phyloP scores from a whole-genome alignment of 2,329 filamentous ascomycete genomes.

The Myotisia sp. region DNA sequence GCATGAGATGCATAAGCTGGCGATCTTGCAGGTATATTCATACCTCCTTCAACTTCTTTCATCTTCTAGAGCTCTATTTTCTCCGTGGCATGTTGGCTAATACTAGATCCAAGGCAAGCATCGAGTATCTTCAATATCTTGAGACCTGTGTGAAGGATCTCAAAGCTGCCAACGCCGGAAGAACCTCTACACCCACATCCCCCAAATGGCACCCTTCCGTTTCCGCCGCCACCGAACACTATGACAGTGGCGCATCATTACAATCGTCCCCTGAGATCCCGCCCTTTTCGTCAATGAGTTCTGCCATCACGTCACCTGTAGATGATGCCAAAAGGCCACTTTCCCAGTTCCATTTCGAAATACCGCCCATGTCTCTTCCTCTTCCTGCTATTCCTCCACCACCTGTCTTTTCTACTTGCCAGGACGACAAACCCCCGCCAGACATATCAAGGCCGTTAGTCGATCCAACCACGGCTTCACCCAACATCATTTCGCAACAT shows the following conservation, averaged over 20 bases:
- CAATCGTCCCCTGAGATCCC: conserved; percentile 24
- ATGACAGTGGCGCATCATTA: conserved; percentile 19
- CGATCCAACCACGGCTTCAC: conserved; percentile 4
- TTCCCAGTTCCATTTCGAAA: conserved; percentile 15
- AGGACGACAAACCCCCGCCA: conserved; percentile 4
- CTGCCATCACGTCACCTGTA: conserved; percentile 5
- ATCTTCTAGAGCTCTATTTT: background rate
- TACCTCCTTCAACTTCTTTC: background rate
- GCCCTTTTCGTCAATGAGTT: conserved; percentile 13
- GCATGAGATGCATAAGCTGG: conserved; percentile 92
- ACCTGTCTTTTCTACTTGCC: background rate
- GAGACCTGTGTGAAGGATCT: conserved; percentile 75
- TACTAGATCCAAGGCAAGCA: conserved; percentile 54
- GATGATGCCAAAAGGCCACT: conserved; percentile 9
- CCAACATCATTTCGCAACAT: conserved; percentile 10
- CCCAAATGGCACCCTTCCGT: conserved; percentile 14
- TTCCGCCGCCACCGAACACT: conserved; percentile 9
- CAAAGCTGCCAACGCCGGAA: conserved; percentile 39
- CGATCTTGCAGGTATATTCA: conserved; percentile 64
- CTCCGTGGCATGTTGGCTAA: background rate
- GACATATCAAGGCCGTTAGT: conserved; percentile 1
- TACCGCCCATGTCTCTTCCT: conserved; percentile 22
- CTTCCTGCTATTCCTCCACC: conserved; percentile 24
- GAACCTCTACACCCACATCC: conserved; percentile 15
- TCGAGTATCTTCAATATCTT: conserved; percentile 89